Percentiles rank a stretch among this genome's conserved stretches.
phyloP scores from a whole-genome alignment of 2,329 filamentous ascomycete species.

The Xylariaceae sp. region DNA sequence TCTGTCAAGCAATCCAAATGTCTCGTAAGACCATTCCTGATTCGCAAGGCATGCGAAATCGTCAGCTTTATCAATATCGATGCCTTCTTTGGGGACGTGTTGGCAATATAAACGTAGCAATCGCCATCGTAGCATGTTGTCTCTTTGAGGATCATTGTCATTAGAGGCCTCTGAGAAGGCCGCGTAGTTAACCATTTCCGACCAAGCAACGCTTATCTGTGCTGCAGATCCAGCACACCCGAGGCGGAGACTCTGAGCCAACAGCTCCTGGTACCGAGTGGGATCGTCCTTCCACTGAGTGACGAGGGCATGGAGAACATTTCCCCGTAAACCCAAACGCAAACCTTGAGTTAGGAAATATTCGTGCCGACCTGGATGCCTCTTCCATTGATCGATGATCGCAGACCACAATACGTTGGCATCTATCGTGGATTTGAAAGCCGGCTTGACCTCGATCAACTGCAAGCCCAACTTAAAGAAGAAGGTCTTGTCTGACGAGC shows the following conservation, averaged over 20 bases:
- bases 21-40: conserved; percentile 18
- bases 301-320: conserved; percentile 1
- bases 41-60: conserved; percentile 19
- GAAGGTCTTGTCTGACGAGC: conserved; percentile 10
- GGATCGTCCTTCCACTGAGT: conserved; percentile 20
- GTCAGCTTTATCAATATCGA: conserved; percentile 20
- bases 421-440: conserved; percentile 1
- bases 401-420: conserved; percentile 4
- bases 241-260: conserved; percentile 8
- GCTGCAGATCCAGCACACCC: conserved; percentile 16
- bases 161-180: neutral
- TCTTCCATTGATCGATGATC: conserved; percentile 15
- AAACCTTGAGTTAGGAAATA: conserved; percentile 12
- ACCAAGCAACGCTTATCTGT: conserved; percentile 8
- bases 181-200: neutral
- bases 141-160: too few relatives aligned
- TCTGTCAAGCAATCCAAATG: conserved; percentile 11
- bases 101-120: conserved; percentile 24
- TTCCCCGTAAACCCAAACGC: conserved; percentile 5
- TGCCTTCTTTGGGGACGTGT: conserved; percentile 17
- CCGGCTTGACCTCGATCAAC: conserved; percentile 13
- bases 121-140: conserved; percentile 21
- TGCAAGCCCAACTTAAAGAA: conserved; percentile 18
- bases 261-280: conserved; percentile 13
- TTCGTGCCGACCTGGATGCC: conserved; percentile 8